phyloP scores from a whole-genome alignment of 73 alveolate species.

The Paramecium primaurelia region DNA sequence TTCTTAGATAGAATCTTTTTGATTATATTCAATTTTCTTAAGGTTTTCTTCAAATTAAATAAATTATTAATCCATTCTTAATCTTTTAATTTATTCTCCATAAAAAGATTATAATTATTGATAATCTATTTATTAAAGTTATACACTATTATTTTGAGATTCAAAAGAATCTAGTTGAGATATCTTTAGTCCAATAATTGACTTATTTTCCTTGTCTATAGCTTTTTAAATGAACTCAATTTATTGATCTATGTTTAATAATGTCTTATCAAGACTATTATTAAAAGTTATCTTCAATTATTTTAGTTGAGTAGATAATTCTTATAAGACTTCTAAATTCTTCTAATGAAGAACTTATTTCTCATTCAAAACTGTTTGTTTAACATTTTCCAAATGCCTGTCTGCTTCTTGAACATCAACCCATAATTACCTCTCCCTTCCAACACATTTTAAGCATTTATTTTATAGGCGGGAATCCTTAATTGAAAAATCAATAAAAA shows the following conservation, averaged over 20 bases:
- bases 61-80: background rate
- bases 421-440: background rate
- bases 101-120: background rate
- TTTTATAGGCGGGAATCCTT: background rate
- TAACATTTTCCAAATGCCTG: background rate
- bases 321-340: background rate
- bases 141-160: background rate
- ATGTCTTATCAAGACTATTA: background rate
- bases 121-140: background rate
- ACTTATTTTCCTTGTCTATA: background rate
- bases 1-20: background rate
- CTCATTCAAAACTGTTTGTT: background rate
- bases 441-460: background rate
- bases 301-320: background rate
- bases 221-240: background rate
- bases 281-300: background rate
- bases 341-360: background rate
- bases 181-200: background rate
- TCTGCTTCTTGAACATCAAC: background rate
- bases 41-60: background rate
- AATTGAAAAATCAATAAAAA: background rate
- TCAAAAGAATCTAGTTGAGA: background rate
- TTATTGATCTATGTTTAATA: background rate
- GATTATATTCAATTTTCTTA: background rate
- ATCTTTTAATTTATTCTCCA: background rate